These are phyloP conservation scores for Suillus decipiens DNA, from an alignment of 768 basidiomycete genomes.

Conservation along the genomic window DNA sequence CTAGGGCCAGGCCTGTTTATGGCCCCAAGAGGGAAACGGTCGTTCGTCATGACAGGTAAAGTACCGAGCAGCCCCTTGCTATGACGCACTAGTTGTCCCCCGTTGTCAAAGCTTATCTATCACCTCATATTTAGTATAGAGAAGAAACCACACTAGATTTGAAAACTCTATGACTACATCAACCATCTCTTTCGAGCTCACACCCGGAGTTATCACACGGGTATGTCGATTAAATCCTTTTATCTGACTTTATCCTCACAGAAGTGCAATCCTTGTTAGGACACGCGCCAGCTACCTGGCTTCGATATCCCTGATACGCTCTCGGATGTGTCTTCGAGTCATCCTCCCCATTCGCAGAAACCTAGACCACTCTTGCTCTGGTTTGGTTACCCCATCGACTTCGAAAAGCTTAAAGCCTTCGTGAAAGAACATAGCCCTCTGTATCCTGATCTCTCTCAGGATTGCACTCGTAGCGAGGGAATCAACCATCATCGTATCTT, in stretches of 20 bases:
- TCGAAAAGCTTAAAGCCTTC: background rate
- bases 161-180: background rate
- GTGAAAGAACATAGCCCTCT: conserved; percentile 2
- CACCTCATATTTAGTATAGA: background rate
- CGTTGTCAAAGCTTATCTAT: background rate
- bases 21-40: background rate
- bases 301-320: background rate
- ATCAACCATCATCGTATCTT: background rate
- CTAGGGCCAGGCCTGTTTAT: background rate
- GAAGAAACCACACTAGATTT: background rate
- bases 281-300: background rate
- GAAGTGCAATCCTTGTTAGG: background rate
- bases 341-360: background rate
- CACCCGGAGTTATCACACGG: background rate
- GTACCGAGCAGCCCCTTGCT: background rate
- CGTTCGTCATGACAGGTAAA: background rate
- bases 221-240: background rate
- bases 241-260: background rate
- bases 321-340: background rate
- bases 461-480: background rate
- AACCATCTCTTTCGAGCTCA: background rate
- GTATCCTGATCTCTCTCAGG: background rate
- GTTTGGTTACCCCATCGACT: background rate
- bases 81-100: background rate
- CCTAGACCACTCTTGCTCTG: background rate